Evolutionary conservation across 768 basidiomycete genomes (phyloP).

Genomic region (Sistotremastrum suecicum): DNA sequence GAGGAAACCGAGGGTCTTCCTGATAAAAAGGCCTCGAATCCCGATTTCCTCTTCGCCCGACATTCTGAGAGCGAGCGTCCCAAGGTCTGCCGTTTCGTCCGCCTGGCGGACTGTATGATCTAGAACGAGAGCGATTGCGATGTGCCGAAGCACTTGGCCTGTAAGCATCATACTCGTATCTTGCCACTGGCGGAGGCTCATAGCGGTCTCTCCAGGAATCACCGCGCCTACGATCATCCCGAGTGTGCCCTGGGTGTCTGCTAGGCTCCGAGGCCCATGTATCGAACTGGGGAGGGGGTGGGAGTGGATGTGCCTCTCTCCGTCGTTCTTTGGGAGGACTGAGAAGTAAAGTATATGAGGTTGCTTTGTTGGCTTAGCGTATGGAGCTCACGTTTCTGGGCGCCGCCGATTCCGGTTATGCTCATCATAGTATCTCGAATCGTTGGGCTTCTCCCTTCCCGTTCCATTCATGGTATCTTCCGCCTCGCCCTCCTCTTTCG

Average conservation of each 20-base stretch:
- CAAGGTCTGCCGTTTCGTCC: no score
- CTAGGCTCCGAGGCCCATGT: conserved; percentile 1
- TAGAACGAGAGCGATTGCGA: conserved; percentile 1
- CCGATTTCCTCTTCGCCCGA: no score
- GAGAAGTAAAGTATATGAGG: conserved; percentile 14
- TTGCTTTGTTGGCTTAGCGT: neutral
- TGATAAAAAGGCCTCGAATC: no score
- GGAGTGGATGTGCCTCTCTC: conserved; percentile 11
- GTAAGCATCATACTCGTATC: conserved; percentile 1
- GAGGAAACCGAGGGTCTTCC: no score
- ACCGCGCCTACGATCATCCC: neutral
- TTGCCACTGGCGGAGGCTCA: neutral
- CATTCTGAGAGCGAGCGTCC: no score
- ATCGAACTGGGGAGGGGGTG: conserved; percentile 15
- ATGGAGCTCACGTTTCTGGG: conserved; percentile 8
- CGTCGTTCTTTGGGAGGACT: conserved; percentile 2
- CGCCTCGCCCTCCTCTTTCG: neutral
- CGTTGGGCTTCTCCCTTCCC: neutral
- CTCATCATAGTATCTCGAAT: neutral
- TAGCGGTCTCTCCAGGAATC: conserved; percentile 1
- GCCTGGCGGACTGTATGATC: no score
- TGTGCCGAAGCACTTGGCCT: conserved; percentile 10
- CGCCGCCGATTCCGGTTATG: conserved; percentile 19
- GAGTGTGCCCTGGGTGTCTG: neutral
- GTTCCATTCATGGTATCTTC: neutral